A percentile compares a stretch with the other conserved stretches of the same genome.
Conservation (phyloP, 2,329 filamentous ascomycete genomes). For the Neonectria neomacrospora region DNA sequence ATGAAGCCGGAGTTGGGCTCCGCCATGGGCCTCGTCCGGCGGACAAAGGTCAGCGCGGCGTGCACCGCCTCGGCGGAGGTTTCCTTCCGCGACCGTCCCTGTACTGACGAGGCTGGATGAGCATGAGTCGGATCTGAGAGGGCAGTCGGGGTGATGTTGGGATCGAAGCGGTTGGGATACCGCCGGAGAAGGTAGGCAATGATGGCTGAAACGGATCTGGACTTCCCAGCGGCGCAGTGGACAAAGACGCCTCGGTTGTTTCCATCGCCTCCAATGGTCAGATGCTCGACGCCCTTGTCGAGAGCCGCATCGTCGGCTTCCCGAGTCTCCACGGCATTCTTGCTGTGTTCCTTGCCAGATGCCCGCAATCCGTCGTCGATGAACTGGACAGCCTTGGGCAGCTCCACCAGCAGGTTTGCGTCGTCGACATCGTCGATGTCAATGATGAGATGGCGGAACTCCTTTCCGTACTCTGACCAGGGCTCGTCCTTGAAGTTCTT, state of each 20-base stretch:
- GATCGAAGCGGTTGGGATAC: slow-evolving; percentile 64
- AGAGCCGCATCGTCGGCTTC: slow-evolving; percentile 37
- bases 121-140: slow-evolving; percentile 34
- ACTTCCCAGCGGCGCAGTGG: slow-evolving; percentile 94
- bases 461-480: slow-evolving; percentile 61
- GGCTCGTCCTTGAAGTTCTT: slow-evolving; percentile 61
- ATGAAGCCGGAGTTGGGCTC: slow-evolving; percentile 95
- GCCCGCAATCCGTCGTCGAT: slow-evolving; percentile 77
- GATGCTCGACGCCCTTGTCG: slow-evolving; percentile 31
- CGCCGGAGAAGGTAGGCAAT: slow-evolving; percentile 86
- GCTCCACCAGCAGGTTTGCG: slow-evolving; percentile 84
- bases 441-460: slow-evolving; percentile 79
- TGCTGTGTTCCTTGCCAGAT: slow-evolving; percentile 23
- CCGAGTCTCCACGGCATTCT: slow-evolving; percentile 21
- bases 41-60: slow-evolving; percentile 75
- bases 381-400: slow-evolving; percentile 82
- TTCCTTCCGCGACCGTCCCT: slow-evolving; percentile 44
- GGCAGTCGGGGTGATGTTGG: slow-evolving; percentile 48
- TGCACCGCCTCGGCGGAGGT: slow-evolving; percentile 61
- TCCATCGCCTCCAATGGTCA: slow-evolving; percentile 33
- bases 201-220: slow-evolving; percentile 85
- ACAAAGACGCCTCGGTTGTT: slow-evolving; percentile 62
- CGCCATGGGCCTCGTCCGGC: slow-evolving; percentile 77
- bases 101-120: slow-evolving; percentile 22
- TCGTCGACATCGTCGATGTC: slow-evolving; percentile 93